These are phyloP conservation scores for Leccinum rimulosum DNA, from an alignment of 768 basidiomycete genomes.

Conservation along the genomic window DNA sequence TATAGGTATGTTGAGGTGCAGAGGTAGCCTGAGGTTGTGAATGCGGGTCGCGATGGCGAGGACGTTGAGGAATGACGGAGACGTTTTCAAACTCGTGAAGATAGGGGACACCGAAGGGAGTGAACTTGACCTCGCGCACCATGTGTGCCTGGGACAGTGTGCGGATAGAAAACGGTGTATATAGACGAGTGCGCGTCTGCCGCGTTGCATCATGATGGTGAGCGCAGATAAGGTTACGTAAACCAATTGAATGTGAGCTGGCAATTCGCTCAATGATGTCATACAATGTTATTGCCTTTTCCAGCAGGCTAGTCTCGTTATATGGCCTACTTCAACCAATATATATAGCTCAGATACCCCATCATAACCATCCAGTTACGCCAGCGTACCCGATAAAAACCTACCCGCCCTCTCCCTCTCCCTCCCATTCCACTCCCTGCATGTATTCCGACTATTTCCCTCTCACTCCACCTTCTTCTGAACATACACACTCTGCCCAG, in stretches of 20 bases:
- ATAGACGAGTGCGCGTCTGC: background rate
- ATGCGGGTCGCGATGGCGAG: background rate
- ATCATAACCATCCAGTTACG: background rate
- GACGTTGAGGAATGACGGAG: slow-evolving; percentile 12
- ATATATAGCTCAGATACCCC: slow-evolving; percentile 15
- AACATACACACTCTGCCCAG: slow-evolving; percentile 7
- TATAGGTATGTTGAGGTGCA: background rate
- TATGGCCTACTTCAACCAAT: slow-evolving; percentile 18
- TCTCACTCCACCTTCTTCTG: slow-evolving; percentile 29
- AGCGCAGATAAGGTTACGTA: slow-evolving; percentile 6
- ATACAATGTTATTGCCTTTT: slow-evolving; percentile 29
- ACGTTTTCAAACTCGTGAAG: slow-evolving; percentile 30
- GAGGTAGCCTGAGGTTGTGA: background rate
- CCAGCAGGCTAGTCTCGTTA: slow-evolving; percentile 13
- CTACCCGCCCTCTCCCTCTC: background rate
- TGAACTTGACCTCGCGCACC: slow-evolving; percentile 28
- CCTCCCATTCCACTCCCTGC: background rate
- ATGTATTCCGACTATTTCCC: slow-evolving; percentile 25
- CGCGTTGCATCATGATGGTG: background rate
- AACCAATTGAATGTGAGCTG: background rate
- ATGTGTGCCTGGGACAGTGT: slow-evolving; percentile 8
- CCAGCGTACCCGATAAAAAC: slow-evolving; percentile 10
- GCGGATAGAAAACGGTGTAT: background rate
- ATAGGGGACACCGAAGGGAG: slow-evolving; percentile 29
- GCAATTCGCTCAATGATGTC: slow-evolving; percentile 24